Evolutionary conservation across 1,139 yeast species (phyloP).

Genomic region (Suhomyces choctaworum): DNA sequence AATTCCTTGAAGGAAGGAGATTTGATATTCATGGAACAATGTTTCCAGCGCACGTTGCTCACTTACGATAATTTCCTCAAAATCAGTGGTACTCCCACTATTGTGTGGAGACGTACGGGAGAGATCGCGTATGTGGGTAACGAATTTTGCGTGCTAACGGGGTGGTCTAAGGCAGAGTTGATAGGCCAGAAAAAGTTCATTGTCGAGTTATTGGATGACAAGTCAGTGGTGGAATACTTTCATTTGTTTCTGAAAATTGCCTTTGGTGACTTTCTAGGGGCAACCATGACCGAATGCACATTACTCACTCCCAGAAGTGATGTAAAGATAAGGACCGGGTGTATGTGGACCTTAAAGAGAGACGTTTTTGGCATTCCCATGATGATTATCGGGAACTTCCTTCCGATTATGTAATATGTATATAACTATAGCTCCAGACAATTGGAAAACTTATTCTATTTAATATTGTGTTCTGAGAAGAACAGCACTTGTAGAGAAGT

Average conservation of each 20-base stretch:
- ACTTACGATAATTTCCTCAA: constrained; percentile 86
- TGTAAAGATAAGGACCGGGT: constrained; percentile 63
- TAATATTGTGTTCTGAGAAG: too few relatives aligned
- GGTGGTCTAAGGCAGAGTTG: constrained; percentile 77
- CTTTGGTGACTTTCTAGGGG: constrained; percentile 88
- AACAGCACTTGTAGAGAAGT: too few relatives aligned
- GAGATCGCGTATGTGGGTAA: constrained; percentile 93
- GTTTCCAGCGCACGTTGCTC: constrained; percentile 85
- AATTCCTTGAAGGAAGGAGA: constrained; percentile 87
- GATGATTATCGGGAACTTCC: constrained; percentile 93
- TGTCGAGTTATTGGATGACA: constrained; percentile 87
- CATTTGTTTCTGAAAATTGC: constrained; percentile 82
- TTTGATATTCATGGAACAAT: constrained; percentile 91
- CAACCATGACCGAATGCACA: constrained; percentile 85
- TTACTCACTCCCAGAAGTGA: constrained; percentile 57
- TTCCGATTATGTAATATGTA: too few relatives aligned
- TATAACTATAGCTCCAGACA: too few relatives aligned
- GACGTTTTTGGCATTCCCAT: constrained; percentile 70
- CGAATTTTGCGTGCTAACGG: constrained; percentile 86
- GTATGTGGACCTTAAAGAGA: constrained; percentile 82
- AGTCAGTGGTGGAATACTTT: constrained; percentile 83
- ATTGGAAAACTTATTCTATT: too few relatives aligned
- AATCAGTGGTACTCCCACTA: constrained; percentile 89
- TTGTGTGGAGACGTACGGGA: constrained; percentile 94
- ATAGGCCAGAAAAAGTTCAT: constrained; percentile 66